A percentile compares a stretch with the other conserved stretches of the same genome.
phyloP scores from a whole-genome alignment of 2,329 filamentous ascomycete genomes.

The Hirsutella thompsonii region DNA sequence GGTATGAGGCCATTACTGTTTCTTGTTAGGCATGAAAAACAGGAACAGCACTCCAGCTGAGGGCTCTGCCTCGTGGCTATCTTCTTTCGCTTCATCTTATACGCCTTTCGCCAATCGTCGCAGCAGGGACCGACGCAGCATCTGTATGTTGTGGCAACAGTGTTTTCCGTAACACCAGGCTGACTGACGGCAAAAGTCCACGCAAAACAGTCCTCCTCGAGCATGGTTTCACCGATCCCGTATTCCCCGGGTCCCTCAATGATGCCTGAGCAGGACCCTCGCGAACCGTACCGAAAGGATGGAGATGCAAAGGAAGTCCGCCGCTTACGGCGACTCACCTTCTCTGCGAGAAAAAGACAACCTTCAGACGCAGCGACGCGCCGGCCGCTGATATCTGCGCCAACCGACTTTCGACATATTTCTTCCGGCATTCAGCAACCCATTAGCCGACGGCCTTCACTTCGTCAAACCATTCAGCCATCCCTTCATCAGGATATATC shows the following conservation, averaged over 20 bases:
- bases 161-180: constrained; percentile 6
- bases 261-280: constrained; percentile 9
- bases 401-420: constrained; percentile 47
- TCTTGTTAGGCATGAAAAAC: constrained; percentile 25
- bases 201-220: constrained; percentile 14
- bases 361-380: constrained; percentile 32
- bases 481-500: too few relatives aligned
- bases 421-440: constrained; percentile 31
- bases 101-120: constrained; percentile 23
- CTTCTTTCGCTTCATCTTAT: constrained; percentile 32
- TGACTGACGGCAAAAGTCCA: constrained; percentile 19
- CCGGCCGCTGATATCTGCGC: constrained; percentile 43
- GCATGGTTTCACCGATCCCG: constrained; percentile 15
- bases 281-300: constrained; percentile 8
- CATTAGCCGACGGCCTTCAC: constrained; percentile 1
- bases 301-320: constrained; percentile 9
- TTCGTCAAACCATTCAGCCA: constrained; percentile 1
- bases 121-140: constrained; percentile 23
- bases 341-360: constrained; percentile 33
- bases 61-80: constrained; percentile 32
- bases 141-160: constrained; percentile 20
- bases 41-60: constrained; percentile 28
- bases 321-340: constrained; percentile 24
- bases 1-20: constrained; percentile 5
- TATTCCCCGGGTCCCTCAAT: constrained; percentile 15